Evolutionary conservation across 176 grass and related monocot species (phyloP).

Genomic region (Tillandsia fasciculata): DNA sequence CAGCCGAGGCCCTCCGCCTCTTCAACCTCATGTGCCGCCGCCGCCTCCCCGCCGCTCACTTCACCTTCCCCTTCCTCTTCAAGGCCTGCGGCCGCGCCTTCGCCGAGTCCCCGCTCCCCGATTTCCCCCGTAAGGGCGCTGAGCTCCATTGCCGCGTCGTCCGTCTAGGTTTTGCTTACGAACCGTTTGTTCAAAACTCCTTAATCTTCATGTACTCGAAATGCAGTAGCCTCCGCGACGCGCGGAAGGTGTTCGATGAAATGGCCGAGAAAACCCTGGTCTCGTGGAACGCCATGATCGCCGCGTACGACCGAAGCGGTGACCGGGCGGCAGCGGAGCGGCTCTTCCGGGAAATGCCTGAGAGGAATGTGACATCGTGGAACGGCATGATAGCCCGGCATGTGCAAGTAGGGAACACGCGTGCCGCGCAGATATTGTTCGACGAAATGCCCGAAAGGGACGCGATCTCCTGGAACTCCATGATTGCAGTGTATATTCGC

Average conservation of each 20-base stretch:
- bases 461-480: conserved; percentile 50
- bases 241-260: conserved; percentile 51
- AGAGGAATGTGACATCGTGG: conserved; percentile 48
- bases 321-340: conserved; percentile 20
- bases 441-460: conserved; percentile 43
- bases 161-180: conserved; percentile 17
- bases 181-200: conserved; percentile 43
- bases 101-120: conserved; percentile 1
- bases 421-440: conserved; percentile 31
- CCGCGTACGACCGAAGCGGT: conserved; percentile 28
- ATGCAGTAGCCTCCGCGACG: conserved; percentile 19
- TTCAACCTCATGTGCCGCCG: conserved; percentile 29
- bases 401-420: conserved; percentile 27
- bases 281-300: conserved; percentile 44
- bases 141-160: conserved; percentile 40
- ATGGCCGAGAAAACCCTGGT: conserved; percentile 29
- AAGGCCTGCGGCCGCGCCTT: conserved; percentile 59
- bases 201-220: conserved; percentile 53
- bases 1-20: conserved; percentile 22
- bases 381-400: conserved; percentile 44
- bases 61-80: conserved; percentile 50
- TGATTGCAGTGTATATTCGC: conserved; percentile 45
- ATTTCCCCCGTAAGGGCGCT: conserved; percentile 27
- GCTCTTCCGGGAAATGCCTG: conserved; percentile 26
- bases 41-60: conserved; percentile 25